Conservation (phyloP, 1,139 yeast species). For the Geotrichum europaeum region DNA sequence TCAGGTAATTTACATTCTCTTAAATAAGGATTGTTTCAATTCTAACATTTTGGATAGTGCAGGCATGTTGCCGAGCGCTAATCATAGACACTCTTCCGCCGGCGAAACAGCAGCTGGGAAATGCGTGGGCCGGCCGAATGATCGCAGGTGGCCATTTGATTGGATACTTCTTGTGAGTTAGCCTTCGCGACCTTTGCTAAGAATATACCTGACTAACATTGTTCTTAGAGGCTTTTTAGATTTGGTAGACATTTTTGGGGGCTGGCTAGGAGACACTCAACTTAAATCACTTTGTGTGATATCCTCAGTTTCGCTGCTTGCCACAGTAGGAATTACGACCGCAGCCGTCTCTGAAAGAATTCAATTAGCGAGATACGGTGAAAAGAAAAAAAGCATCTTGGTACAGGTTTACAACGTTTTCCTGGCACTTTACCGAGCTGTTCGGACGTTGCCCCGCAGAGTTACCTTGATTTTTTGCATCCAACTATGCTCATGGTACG, state of each 20-base stretch:
- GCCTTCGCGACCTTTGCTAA: background rate
- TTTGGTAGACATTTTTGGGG: conserved; percentile 36
- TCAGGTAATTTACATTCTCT: conserved; percentile 5
- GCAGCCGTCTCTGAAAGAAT: conserved; percentile 31
- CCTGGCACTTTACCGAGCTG: conserved; percentile 21
- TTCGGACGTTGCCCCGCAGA: conserved; percentile 24
- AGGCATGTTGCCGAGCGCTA: conserved; percentile 54
- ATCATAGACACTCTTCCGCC: conserved; percentile 53
- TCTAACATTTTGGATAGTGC: conserved; percentile 37
- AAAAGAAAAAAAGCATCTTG: conserved; percentile 9
- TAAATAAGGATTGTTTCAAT: background rate
- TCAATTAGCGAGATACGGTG: conserved; percentile 16
- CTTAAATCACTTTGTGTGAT: conserved; percentile 45
- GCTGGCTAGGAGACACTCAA: conserved; percentile 44
- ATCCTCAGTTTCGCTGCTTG: conserved; percentile 40
- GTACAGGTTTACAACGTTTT: conserved; percentile 20
- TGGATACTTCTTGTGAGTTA: conserved; percentile 42
- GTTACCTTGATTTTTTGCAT: conserved; percentile 30
- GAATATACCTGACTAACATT: background rate
- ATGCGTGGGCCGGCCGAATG: conserved; percentile 72
- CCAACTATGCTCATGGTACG: conserved; percentile 37
- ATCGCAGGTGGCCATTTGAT: conserved; percentile 52
- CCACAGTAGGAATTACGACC: conserved; percentile 40
- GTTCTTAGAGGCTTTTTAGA: conserved; percentile 38
- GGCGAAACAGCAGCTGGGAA: conserved; percentile 49